Evolutionary conservation across 331 rosid species (phyloP).

Genomic region (Rosa hybrid): DNA sequence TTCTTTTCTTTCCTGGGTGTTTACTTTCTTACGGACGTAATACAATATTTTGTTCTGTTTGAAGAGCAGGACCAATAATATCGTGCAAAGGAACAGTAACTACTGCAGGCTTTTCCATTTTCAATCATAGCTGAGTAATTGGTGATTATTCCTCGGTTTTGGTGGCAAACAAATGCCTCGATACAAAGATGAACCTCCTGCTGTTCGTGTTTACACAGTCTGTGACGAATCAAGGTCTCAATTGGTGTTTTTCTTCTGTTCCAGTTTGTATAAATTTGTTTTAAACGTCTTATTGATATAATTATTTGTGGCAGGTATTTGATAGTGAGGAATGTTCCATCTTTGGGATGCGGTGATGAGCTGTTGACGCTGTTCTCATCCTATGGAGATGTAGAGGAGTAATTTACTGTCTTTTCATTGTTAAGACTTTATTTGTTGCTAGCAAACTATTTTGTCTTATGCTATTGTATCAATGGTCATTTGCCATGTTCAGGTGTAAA

Average conservation of each 20-base stretch:
- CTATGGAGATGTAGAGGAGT: constrained; percentile 83
- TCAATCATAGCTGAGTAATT: neutral
- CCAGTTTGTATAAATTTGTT: neutral
- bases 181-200: constrained; percentile 60
- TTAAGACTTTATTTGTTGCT: neutral
- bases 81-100: neutral
- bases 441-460: neutral
- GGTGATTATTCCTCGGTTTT: neutral
- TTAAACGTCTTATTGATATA: neutral
- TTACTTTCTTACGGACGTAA: neutral
- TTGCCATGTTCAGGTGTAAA: constrained; percentile 52
- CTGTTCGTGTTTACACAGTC: constrained; percentile 79
- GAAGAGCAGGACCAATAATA: neutral
- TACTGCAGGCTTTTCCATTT: too few relatives aligned
- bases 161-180: constrained; percentile 52
- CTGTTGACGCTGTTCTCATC: constrained; percentile 67
- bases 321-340: constrained; percentile 80
- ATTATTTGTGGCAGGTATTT: constrained; percentile 51
- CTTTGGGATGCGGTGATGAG: constrained; percentile 86
- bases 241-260: neutral
- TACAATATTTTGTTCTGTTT: neutral
- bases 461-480: neutral
- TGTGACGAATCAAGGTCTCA: constrained; percentile 83
- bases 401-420: constrained; percentile 7
- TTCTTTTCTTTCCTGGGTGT: neutral